Percentiles rank a stretch among this genome's conserved stretches.
Evolutionary conservation across 2,329 filamentous ascomycete species (phyloP).

Genomic region (Teratosphaeria nubilosa): DNA sequence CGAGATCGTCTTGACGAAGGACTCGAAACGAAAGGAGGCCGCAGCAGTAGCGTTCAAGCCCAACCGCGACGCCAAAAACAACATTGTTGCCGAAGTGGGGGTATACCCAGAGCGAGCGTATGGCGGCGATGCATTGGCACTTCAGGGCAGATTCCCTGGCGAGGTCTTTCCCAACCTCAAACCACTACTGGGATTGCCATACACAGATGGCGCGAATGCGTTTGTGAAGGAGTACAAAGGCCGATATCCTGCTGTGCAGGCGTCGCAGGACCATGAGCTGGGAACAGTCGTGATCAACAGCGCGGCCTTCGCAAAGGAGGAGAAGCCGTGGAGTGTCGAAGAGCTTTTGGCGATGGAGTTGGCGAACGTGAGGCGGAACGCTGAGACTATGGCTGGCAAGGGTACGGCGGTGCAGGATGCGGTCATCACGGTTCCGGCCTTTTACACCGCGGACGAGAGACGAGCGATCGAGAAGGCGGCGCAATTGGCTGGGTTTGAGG

Average conservation of each 20-base stretch:
- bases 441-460: slow-evolving; percentile 85
- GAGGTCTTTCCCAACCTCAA: slow-evolving; percentile 96
- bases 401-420: slow-evolving; percentile 65
- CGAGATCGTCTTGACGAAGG: slow-evolving; percentile 95
- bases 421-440: slow-evolving; percentile 82
- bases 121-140: slow-evolving; percentile 79
- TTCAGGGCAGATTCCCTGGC: slow-evolving; percentile 77
- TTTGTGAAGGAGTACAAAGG: slow-evolving; percentile 59
- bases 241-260: slow-evolving; percentile 67
- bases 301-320: slow-evolving; percentile 58
- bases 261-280: slow-evolving; percentile 49
- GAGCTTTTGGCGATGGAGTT: slow-evolving; percentile 95
- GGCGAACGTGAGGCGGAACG: slow-evolving; percentile 81
- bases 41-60: slow-evolving; percentile 92
- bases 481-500: slow-evolving; percentile 75
- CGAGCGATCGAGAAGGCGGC: slow-evolving; percentile 75
- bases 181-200: slow-evolving; percentile 64
- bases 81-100: slow-evolving; percentile 39
- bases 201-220: slow-evolving; percentile 40
- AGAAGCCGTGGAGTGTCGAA: slow-evolving; percentile 62
- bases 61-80: slow-evolving; percentile 47
- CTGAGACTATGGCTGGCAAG: slow-evolving; percentile 70
- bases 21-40: slow-evolving; percentile 90
- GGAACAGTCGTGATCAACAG: slow-evolving; percentile 77
- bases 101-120: slow-evolving; percentile 79